These are phyloP conservation scores for Teratosphaeria destructans DNA, from an alignment of 2,329 filamentous ascomycete species.

Conservation along the genomic window DNA sequence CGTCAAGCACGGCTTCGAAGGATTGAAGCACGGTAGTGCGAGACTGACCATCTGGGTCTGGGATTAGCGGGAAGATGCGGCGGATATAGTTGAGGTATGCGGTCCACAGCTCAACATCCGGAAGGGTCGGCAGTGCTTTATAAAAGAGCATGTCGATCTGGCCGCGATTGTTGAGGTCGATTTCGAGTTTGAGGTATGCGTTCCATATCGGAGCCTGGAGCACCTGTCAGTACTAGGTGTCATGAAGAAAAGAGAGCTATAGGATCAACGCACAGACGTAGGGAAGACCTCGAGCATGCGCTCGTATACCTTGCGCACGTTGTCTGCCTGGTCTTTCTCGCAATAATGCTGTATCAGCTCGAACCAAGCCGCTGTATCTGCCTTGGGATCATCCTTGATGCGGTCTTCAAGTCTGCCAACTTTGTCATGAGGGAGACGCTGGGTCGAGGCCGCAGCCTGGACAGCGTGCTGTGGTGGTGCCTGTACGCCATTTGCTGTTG, in stretches of 20 bases:
- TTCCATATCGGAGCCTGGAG: constrained; percentile 81
- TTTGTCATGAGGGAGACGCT: constrained; percentile 59
- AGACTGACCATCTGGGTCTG: constrained; percentile 65
- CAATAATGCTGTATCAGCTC: constrained; percentile 76
- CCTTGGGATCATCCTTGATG: constrained; percentile 83
- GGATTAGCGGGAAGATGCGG: constrained; percentile 74
- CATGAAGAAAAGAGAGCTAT: background rate
- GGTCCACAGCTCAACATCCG: constrained; percentile 81
- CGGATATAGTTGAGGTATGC: constrained; percentile 93
- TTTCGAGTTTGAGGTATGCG: constrained; percentile 78
- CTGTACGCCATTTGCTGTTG: constrained; percentile 1
- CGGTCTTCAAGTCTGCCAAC: constrained; percentile 78
- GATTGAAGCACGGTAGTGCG: constrained; percentile 72
- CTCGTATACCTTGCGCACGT: constrained; percentile 69
- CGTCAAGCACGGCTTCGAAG: constrained; percentile 85
- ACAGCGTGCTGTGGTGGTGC: constrained; percentile 4
- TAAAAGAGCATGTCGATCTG: constrained; percentile 71
- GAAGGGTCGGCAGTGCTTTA: constrained; percentile 56
- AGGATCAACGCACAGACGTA: constrained; percentile 62
- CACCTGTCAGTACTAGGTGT: background rate
- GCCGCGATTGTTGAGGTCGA: constrained; percentile 71
- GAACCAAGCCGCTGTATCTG: constrained; percentile 87
- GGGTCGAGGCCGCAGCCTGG: constrained; percentile 15
- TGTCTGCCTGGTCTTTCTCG: constrained; percentile 69
- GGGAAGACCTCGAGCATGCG: constrained; percentile 84